Evolutionary conservation across 257 asterid genomes (phyloP), one percentile per base, ranked within the genome.

Genomic region (Solanum sejunctum): DNA sequence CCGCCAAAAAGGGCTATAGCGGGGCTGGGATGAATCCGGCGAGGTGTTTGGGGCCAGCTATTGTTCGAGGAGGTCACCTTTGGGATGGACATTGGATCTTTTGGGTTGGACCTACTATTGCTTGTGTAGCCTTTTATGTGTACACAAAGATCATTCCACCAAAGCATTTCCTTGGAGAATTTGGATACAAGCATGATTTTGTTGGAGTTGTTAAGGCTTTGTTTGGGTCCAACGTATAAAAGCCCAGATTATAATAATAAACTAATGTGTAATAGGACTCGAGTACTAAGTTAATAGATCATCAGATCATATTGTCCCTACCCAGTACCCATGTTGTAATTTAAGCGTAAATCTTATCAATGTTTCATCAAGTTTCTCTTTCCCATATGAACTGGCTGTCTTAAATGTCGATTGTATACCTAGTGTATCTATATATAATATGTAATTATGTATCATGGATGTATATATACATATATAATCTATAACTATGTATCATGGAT

Each of bases 11-110:
- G 87, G 97, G 97, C 0, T 92, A 93, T 1, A 92, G 89, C 0
- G 98, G 98, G 7, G 97, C 97, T 0, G 98, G 95, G 60, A 60
- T 94, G 83, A 94, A 94, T 66, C 98, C 98, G 17, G 97, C 97
- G 0, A 80, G 97, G 89, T 94, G 98, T 88, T 61, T 94, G 0
- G 98, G 97, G 18, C 88, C 98, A 0, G 95, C 96, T 13, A 23
- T 92, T 1, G 97, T 94, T 13, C 87, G 97, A 67, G 97, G 97
- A 6, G 98, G 97, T 6, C 95, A 92, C 56, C 89, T 94, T 6
- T 92, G 97, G 98, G 86, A 92, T 21, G 95, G 92, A 8, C 97
- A 94, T 58, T 93, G 98, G 98, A 88, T 94, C 10, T 94, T 93
- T 63, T 94, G 97, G 98, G 93, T 64, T 7, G 98, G 97, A 36